Conservation (phyloP, 306 rosid genomes). For the Gastrolobium villosum region DNA sequence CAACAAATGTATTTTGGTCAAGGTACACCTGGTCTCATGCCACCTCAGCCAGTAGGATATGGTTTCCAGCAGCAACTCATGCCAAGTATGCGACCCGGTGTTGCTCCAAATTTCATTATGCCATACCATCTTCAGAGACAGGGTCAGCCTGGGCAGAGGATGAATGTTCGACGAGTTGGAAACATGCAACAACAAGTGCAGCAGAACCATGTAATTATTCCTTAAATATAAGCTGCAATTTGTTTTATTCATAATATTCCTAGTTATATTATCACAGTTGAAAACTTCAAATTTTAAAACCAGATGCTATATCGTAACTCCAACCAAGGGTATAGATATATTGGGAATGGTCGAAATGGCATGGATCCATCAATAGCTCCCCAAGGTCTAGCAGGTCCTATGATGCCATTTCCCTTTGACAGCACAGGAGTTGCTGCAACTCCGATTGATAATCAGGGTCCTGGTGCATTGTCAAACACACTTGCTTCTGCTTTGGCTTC, state of each 20-base stretch:
- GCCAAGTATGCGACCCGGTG: constrained; percentile 74
- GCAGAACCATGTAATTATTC: constrained; percentile 65
- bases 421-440: constrained; percentile 58
- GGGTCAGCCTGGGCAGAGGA: constrained; percentile 77
- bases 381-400: constrained; percentile 63
- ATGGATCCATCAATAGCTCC: constrained; percentile 62
- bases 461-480: constrained; percentile 61
- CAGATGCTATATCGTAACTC: constrained; percentile 66
- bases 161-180: constrained; percentile 71
- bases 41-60: constrained; percentile 74
- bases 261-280: background rate
- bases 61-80: constrained; percentile 79
- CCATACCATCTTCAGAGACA: constrained; percentile 84
- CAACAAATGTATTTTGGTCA: constrained; percentile 82
- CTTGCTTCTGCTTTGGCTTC: constrained; percentile 78
- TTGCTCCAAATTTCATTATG: constrained; percentile 73
- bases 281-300: constrained; percentile 4
- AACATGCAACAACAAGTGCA: constrained; percentile 67
- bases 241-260: background rate
- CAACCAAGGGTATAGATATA: constrained; percentile 67
- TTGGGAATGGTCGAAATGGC: constrained; percentile 66
- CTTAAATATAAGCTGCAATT: background rate
- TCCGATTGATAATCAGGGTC: constrained; percentile 56
- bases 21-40: constrained; percentile 72
- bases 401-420: constrained; percentile 72